A percentile compares a stretch with the other conserved stretches of the same genome.
Conservation (phyloP, 1,284 basidiomycete species). For the Thelephora terrestris region DNA sequence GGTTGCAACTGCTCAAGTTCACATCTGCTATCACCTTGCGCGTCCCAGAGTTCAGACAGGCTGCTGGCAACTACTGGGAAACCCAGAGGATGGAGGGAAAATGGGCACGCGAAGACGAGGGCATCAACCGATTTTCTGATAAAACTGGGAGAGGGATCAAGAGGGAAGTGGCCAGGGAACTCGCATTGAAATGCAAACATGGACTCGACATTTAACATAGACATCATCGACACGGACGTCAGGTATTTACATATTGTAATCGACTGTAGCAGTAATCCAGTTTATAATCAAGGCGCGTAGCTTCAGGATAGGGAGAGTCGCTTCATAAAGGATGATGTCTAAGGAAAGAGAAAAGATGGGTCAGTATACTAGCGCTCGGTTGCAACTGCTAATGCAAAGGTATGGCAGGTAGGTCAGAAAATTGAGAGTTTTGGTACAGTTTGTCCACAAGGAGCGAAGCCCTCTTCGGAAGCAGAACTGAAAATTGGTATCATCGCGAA, state of each 20-base stretch:
- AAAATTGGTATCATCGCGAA: background rate
- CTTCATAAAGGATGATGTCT: too few relatives aligned
- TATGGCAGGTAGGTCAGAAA: background rate
- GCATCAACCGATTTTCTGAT: constrained; percentile 39
- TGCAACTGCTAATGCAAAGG: background rate
- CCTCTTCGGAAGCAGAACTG: constrained; percentile 2
- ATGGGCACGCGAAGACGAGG: constrained; percentile 34
- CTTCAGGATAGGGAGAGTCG: too few relatives aligned
- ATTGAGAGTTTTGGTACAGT: constrained; percentile 1
- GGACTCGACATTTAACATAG: background rate
- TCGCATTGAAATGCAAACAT: background rate
- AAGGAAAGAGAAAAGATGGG: too few relatives aligned
- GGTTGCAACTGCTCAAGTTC: constrained; percentile 44
- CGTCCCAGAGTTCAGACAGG: constrained; percentile 34
- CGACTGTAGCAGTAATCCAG: too few relatives aligned
- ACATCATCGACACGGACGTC: too few relatives aligned
- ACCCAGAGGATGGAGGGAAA: constrained; percentile 41
- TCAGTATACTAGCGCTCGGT: too few relatives aligned
- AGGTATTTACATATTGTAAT: too few relatives aligned
- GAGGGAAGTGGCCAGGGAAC: constrained; percentile 3
- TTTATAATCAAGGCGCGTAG: too few relatives aligned
- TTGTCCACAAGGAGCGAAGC: background rate
- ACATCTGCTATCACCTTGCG: constrained; percentile 46
- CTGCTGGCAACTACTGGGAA: constrained; percentile 44
- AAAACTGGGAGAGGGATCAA: constrained; percentile 32